Base-by-base conservation (phyloP, 805 yeast genomes). In the Metschnikowia matae region DNA sequence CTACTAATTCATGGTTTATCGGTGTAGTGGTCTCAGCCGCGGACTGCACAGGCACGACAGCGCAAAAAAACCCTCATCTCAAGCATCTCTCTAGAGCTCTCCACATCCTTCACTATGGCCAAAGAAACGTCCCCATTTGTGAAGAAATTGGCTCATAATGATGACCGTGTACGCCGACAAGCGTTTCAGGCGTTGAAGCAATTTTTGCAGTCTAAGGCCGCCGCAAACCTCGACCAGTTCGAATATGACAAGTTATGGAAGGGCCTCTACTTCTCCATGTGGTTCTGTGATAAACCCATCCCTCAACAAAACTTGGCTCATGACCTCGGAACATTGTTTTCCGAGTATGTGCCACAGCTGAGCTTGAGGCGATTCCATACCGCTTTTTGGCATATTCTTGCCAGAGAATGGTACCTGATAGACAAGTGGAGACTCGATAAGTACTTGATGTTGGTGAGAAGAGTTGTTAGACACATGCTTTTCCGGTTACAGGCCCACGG, bases 251-350 rank as follows among this genome's bases (percentile, higher is more conserved):
- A 92, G 65, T 72, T 94, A 52, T 94, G 99, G 97, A 90, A 88
- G 69, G 99, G 98, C n/a, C 75, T 94, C 38, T 94, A 85, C 68
- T 94, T 77, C 64, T 81, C 96, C 10, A 89, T 94, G 96, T 94
- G 99, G 98, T 89, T 86, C 71, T 81, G 95, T 64, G 99, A 94
- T 67, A 81, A 91, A 63, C 96, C 97, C 26, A 77, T 86, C 60
- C 94, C 96, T 21, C 99, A 94, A 68, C 96, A 90, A 67, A 72
- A 84, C 52, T 72, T 94, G 36, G 96, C 96, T 2, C 79, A 77
- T 44, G 82, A 80, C 40, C 71, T 94, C 54, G 96, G 92, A 2
- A 73, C 68, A 66, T 77, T 70, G 23, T 82, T 73, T 53, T 71
- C 79, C 15, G 69, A 71, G 15, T 68, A 69, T 20, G 69, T 80